Conservation (phyloP, 2,329 filamentous ascomycete species). For the Colletotrichum musicola region DNA sequence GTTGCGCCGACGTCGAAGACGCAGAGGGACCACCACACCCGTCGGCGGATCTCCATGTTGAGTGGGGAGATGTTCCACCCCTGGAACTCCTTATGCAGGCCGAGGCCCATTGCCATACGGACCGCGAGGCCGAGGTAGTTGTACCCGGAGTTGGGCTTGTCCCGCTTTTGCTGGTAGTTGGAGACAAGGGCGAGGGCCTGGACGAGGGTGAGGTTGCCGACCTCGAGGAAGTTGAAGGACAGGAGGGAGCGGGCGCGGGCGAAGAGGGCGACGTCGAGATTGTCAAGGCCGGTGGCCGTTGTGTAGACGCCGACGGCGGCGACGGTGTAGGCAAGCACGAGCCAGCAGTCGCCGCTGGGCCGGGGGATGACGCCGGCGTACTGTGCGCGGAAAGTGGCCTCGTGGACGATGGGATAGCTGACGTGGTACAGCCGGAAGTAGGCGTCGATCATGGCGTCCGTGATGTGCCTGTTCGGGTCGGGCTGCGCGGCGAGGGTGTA, state of each 20-base stretch:
- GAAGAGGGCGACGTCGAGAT: conserved; percentile 19
- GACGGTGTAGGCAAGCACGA: conserved; percentile 45
- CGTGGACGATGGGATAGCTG: conserved; percentile 33
- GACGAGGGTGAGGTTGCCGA: conserved; percentile 47
- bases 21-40: conserved; percentile 55
- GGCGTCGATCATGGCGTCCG: conserved; percentile 47
- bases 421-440: conserved; percentile 32
- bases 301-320: conserved; percentile 29
- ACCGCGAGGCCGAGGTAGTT: conserved; percentile 62
- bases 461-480: conserved; percentile 49
- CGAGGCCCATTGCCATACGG: conserved; percentile 62
- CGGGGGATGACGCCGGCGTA: conserved; percentile 46
- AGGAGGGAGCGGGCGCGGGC: conserved; percentile 20
- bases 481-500: conserved; percentile 44
- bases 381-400: conserved; percentile 31
- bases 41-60: conserved; percentile 51
- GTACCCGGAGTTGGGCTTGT: conserved; percentile 64
- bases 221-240: conserved; percentile 41
- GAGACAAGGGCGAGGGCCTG: conserved; percentile 48
- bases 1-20: conserved; percentile 59
- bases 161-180: conserved; percentile 58
- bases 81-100: conserved; percentile 59
- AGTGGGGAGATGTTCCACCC: conserved; percentile 48
- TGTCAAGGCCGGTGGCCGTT: conserved; percentile 22
- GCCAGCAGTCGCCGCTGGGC: conserved; percentile 48